Base-by-base conservation (phyloP, 208 protist species). In the Trichomonas vaginalis region DNA sequence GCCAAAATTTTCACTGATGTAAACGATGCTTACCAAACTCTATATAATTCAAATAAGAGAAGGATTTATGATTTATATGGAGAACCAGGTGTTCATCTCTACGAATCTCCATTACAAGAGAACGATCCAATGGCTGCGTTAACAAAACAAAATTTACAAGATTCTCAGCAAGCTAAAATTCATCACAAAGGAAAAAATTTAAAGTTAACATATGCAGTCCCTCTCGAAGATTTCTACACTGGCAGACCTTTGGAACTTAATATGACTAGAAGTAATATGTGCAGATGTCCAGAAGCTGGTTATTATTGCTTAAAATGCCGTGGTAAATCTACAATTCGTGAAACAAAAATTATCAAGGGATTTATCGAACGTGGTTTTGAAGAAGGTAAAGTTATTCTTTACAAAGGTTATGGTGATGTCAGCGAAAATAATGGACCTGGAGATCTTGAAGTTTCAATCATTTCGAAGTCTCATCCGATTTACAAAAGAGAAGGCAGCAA, bases 51-150 rank as follows among this genome's bases (percentile, higher is more conserved):
- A 17, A 42, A 92, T 8, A 92, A 92, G 37, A 23, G 86, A 10
- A 48, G 86, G 27, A 51, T 92, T 92, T 92, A 92, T 51, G 86
- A 92, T 51, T 27, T 92, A 17, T 92, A 92, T 51, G 86, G 86
- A 35, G 86, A 92, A 51, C 27, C 15, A 39, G 86, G 86, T 35
- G n/a, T 92, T 27, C 45, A 48, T 51, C 21, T 56, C 39, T 92
- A 92, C 45, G 86, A 92, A 92, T 51, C 86, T 14, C 86, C 86
- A 15, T n/a, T 35, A 40, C 42, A 92, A 35, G 86, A 92, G 21
- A 23, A 48, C 14, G 35, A 92, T 92, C 40, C 42, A 39, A 51
- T 92, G 40, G 40, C 46, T 39, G 86, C 40, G 9, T 51, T 92
- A 10, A 51, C 45, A 49, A 17, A 45, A 17, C 3, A 9, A 8